These are phyloP conservation scores for Phytophthora palmivora DNA, from an alignment of 352 stramenopile species.

Conservation along the genomic window DNA sequence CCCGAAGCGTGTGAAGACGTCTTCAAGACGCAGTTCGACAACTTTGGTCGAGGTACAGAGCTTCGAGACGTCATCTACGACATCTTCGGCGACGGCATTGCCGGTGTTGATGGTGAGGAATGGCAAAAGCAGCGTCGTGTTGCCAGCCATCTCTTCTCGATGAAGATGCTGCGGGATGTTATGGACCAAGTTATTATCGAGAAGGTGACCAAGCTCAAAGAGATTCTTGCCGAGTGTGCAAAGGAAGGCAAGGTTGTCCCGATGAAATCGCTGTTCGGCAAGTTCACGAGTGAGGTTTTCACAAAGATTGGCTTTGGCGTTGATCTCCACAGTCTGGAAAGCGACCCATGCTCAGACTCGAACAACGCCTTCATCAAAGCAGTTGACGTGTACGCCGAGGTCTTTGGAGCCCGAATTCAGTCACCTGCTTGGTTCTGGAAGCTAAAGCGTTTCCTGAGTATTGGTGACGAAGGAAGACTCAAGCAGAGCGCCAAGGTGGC, in stretches of 20 bases:
- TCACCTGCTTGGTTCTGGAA: slow-evolving; percentile 53
- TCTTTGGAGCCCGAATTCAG: slow-evolving; percentile 26
- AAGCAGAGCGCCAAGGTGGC: slow-evolving; percentile 27
- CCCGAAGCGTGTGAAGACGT: slow-evolving; percentile 40
- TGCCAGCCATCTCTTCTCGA: slow-evolving; percentile 80
- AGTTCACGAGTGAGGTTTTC: slow-evolving; percentile 79
- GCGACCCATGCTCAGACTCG: slow-evolving; percentile 28
- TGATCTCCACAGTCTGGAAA: slow-evolving; percentile 31
- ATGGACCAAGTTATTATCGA: slow-evolving; percentile 43
- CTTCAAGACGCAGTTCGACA: slow-evolving; percentile 54
- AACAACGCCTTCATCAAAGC: slow-evolving; percentile 36
- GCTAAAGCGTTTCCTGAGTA: slow-evolving; percentile 37
- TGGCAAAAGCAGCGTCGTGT: slow-evolving; percentile 62
- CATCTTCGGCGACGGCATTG: slow-evolving; percentile 63
- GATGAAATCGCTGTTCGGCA: slow-evolving; percentile 52
- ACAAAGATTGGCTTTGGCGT: slow-evolving; percentile 74
- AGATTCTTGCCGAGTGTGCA: slow-evolving; percentile 27
- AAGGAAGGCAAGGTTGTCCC: slow-evolving; percentile 8
- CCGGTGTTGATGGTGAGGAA: slow-evolving; percentile 43
- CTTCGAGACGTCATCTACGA: slow-evolving; percentile 36
- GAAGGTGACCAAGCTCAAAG: slow-evolving; percentile 35
- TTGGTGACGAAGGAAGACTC: slow-evolving; percentile 25
- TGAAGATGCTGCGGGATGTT: slow-evolving; percentile 31
- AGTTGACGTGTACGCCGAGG: slow-evolving; percentile 36
- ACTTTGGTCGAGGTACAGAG: slow-evolving; percentile 42